Evolutionary conservation across 805 yeast species (phyloP).

Genomic region (Saccharomycopsis selenospora): DNA sequence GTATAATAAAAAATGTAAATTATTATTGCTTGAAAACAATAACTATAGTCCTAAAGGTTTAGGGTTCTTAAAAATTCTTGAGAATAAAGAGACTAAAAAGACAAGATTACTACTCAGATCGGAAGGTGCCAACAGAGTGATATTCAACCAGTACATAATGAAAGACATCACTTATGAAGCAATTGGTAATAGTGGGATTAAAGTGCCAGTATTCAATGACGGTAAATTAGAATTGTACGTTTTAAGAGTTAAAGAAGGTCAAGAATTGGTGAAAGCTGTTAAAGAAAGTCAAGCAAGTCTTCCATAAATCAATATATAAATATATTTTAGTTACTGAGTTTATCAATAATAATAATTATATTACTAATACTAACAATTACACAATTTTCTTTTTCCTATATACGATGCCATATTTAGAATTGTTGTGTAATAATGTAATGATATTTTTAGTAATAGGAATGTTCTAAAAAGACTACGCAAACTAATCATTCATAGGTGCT

Average conservation of each 20-base stretch:
- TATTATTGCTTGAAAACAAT: slow-evolving; percentile 9
- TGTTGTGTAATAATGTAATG: too few relatives aligned
- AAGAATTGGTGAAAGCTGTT: slow-evolving; percentile 12
- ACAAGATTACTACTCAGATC: slow-evolving; percentile 16
- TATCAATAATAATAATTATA: too few relatives aligned
- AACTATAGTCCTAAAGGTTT: slow-evolving; percentile 15
- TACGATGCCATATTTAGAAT: too few relatives aligned
- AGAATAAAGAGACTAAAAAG: slow-evolving; percentile 14
- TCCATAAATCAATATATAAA: too few relatives aligned
- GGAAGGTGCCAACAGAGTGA: slow-evolving; percentile 18
- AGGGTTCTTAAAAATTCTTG: slow-evolving; percentile 15
- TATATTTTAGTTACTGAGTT: too few relatives aligned
- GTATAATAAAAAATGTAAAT: slow-evolving; percentile 12
- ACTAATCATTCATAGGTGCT: too few relatives aligned
- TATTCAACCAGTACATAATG: slow-evolving; percentile 17
- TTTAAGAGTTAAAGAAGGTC: slow-evolving; percentile 19
- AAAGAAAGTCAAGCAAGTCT: slow-evolving; percentile 8
- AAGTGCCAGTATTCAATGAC: slow-evolving; percentile 17
- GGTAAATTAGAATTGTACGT: slow-evolving; percentile 14
- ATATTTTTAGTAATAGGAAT: too few relatives aligned
- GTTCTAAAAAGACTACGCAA: too few relatives aligned
- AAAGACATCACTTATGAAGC: slow-evolving; percentile 15
- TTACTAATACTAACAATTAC: too few relatives aligned
- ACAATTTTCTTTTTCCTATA: too few relatives aligned
- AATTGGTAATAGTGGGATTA: slow-evolving; percentile 11